Percentiles rank a stretch among this genome's conserved stretches.
phyloP scores from a whole-genome alignment of 2,329 filamentous ascomycete genomes.

The Daldinia sp. region DNA sequence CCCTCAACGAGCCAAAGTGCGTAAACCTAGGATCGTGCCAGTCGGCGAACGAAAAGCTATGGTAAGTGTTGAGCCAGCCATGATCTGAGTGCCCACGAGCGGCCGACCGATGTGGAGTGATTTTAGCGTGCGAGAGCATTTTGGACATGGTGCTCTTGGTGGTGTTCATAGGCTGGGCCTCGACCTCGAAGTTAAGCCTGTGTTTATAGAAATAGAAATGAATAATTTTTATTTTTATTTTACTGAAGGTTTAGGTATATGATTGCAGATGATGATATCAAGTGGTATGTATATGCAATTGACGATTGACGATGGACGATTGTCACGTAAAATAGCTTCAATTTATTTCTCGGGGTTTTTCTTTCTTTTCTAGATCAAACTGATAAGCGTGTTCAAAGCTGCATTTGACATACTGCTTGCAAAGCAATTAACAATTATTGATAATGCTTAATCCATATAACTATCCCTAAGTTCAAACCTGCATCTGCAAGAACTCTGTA shows the following conservation, averaged over 20 bases:
- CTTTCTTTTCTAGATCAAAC: not conserved
- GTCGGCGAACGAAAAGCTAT: constrained; percentile 84
- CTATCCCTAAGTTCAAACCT: not conserved
- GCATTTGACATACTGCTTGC: not conserved
- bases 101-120: constrained; percentile 76
- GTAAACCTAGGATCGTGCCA: constrained; percentile 73
- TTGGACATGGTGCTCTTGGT: constrained; percentile 66
- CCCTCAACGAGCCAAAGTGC: constrained; percentile 78
- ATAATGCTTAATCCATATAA: not conserved
- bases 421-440: constrained; percentile 1
- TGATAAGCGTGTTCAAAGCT: not conserved
- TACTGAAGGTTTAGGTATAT: too few species aligned
- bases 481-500: not conserved
- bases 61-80: constrained; percentile 87
- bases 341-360: not conserved
- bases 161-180: constrained; percentile 45
- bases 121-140: constrained; percentile 71
- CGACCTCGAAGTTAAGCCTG: not conserved
- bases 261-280: not conserved
- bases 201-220: not conserved
- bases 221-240: too few species aligned
- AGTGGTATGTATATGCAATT: not conserved
- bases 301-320: too few species aligned
- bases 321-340: not conserved
- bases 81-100: constrained; percentile 80